Percentiles rank a stretch among this genome's conserved stretches.
These are phyloP conservation scores for Euphrasia confusa DNA, from an alignment of 257 asterid species.

Conservation along the genomic window DNA sequence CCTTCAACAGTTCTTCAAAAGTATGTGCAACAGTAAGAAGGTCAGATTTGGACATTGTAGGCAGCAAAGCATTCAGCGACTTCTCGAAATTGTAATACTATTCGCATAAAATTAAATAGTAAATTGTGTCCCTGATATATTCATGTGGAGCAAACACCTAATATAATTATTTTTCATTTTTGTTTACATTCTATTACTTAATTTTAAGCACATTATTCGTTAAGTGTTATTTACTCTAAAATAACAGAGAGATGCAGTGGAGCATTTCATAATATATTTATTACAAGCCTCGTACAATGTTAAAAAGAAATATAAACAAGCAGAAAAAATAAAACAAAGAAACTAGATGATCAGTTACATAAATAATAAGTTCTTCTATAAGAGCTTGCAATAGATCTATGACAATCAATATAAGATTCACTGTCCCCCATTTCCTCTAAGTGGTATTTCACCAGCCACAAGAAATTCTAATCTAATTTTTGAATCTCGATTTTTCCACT, in stretches of 20 bases:
- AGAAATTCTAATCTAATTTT: neutral
- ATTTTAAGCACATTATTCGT: neutral
- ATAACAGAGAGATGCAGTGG: neutral
- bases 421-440: no score
- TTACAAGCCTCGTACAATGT: neutral
- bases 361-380: neutral
- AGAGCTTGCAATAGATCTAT: neutral
- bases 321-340: neutral
- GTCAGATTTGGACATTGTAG: slow-evolving; percentile 16
- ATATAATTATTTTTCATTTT: neutral
- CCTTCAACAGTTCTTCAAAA: slow-evolving; percentile 86
- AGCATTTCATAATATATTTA: neutral
- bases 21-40: slow-evolving; percentile 32
- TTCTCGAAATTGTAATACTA: neutral
- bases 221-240: neutral
- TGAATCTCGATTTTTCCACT: neutral
- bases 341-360: neutral
- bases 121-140: no score
- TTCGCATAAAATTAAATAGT: neutral
- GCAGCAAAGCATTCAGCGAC: neutral
- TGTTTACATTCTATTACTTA: neutral
- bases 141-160: neutral
- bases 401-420: neutral
- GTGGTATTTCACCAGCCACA: neutral
- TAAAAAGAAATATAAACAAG: neutral